These are phyloP conservation scores for Colletotrichum australisinense DNA, from an alignment of 2,329 filamentous ascomycete species.

Conservation along the genomic window DNA sequence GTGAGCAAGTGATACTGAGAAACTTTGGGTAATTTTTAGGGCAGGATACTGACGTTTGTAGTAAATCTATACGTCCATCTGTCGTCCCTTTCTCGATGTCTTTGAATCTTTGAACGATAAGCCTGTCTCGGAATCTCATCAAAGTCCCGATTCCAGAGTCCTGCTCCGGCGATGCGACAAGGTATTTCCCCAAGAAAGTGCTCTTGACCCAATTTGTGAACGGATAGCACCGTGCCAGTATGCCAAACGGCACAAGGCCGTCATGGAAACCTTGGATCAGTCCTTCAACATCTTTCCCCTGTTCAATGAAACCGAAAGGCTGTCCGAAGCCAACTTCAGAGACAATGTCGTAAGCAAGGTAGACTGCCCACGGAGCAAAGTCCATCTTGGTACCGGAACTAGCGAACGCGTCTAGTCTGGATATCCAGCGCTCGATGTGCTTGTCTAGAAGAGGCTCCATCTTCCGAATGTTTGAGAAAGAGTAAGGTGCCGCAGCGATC, in stretches of 20 bases:
- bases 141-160: conserved; percentile 64
- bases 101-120: conserved; percentile 59
- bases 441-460: conserved; percentile 68
- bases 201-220: conserved; percentile 66
- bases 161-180: conserved; percentile 64
- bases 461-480: conserved; percentile 66
- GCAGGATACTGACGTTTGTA: conserved; percentile 56
- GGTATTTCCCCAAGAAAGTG: conserved; percentile 61
- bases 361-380: conserved; percentile 66
- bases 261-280: conserved; percentile 67
- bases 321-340: conserved; percentile 66
- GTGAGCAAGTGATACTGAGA: no score
- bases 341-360: conserved; percentile 69
- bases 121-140: conserved; percentile 67
- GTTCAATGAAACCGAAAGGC: conserved; percentile 66
- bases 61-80: conserved; percentile 58
- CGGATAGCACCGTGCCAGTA: conserved; percentile 63
- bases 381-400: conserved; percentile 59
- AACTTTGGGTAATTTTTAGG: no score
- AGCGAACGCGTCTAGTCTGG: conserved; percentile 60
- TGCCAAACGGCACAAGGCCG: conserved; percentile 60
- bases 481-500: conserved; percentile 65
- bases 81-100: conserved; percentile 59
- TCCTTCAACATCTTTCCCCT: conserved; percentile 62
- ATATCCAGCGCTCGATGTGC: conserved; percentile 61